A percentile compares a stretch with the other conserved stretches of the same genome.
Conservation (phyloP, 805 yeast genomes). For the Hanseniaspora mollemarum region DNA sequence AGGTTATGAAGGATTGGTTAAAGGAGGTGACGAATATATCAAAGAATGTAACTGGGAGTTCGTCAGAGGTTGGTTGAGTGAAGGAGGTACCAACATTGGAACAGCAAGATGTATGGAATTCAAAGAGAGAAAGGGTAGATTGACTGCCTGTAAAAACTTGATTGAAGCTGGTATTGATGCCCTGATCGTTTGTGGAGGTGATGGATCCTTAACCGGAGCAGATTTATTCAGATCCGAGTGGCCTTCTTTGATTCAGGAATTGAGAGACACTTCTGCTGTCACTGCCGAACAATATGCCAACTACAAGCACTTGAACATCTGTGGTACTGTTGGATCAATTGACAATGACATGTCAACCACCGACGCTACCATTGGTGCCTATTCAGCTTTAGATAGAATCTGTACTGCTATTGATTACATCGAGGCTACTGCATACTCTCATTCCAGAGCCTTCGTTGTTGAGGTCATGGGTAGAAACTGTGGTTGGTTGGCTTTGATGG, state of each 20-base stretch:
- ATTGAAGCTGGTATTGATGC: conserved; percentile 66
- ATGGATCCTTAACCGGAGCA: conserved; percentile 74
- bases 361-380: conserved; percentile 73
- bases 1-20: conserved; percentile 63
- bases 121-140: conserved; percentile 53
- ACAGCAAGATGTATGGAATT: conserved; percentile 65
- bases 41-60: conserved; percentile 60
- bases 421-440: conserved; percentile 95
- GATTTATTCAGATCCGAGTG: conserved; percentile 66
- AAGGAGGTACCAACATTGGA: conserved; percentile 70
- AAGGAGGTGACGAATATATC: conserved; percentile 46
- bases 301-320: conserved; percentile 50
- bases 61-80: conserved; percentile 57
- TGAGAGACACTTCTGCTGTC: conserved; percentile 37
- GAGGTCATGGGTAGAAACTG: conserved; percentile 99
- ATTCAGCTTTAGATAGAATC: conserved; percentile 64
- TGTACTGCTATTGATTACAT: conserved; percentile 76
- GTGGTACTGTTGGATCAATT: conserved; percentile 72
- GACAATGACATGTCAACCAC: conserved; percentile 81
- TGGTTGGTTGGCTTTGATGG: conserved; percentile 97
- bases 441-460: conserved; percentile 91
- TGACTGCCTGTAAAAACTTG: conserved; percentile 53
- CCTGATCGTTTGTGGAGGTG: conserved; percentile 71
- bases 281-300: conserved; percentile 37
- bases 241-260: conserved; percentile 57